Base-by-base conservation (phyloP, 768 basidiomycete genomes). In the Tylopilus sp. region DNA sequence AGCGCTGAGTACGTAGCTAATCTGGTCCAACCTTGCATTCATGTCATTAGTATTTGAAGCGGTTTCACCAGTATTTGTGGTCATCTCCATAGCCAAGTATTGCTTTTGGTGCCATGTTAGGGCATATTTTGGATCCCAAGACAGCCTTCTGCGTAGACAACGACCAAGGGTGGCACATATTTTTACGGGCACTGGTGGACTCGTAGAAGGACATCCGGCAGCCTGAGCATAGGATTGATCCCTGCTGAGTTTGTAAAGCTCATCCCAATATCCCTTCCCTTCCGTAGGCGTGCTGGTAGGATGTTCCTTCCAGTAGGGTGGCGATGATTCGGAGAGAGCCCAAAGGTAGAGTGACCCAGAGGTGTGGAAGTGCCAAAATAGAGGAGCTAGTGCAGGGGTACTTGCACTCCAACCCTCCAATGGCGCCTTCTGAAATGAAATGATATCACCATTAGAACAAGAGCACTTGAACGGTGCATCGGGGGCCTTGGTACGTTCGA, bases 101-200 rank as follows among this genome's bases (percentile, higher is more conserved):
- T 80, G 79, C 36, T 73, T 79, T 66, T 92, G 89, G 63, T 82
- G 78, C 78, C 80, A 83, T 0, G 85, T 81, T 43, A 92, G 68
- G 50, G 76, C 72, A 61, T 90, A 91, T 6, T 74, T 64, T 14
- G 77, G 63, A 29, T 72, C 76, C 89, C 89, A 92, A 2, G 84
- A 83, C 3, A 69, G 70, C 22, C 68, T 58, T 17, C 85, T 81
- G 37, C 83, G 80, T n/a, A 89, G 71, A n/a, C 78, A 77, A 52
- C 77, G 75, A 45, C 70, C 72, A 16, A 80, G 60, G 25, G 65
- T 61, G 21, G 71, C 40, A 21, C 61, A 65, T 13, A 67, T 62
- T 34, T 60, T 61, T 24, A 65, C 53, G n/a, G 62, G 66, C n/a
- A 49, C 48, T 11, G 62, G 63, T 31, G 57, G 57, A 37, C 53